Conservation (phyloP, 2,329 filamentous ascomycete species). For the Aspergillus fischeri region DNA sequence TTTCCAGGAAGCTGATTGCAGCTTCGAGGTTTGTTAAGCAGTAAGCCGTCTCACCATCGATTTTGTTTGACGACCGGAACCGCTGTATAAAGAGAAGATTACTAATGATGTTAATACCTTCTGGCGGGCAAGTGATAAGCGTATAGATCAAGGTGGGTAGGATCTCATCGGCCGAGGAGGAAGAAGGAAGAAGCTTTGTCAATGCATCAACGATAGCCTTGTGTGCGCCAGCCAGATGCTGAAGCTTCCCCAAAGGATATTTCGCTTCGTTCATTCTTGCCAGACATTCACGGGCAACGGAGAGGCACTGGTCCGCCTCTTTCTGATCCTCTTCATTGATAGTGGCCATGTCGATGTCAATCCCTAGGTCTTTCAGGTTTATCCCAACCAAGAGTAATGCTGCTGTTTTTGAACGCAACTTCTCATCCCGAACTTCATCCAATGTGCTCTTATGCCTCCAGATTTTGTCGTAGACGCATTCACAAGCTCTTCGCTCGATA, state of each 20-base stretch:
- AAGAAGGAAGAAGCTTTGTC: slow-evolving; percentile 61
- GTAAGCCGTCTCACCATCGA: slow-evolving; percentile 92
- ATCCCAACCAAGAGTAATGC: slow-evolving; percentile 89
- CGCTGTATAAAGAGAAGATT: slow-evolving; percentile 92
- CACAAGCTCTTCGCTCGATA: slow-evolving; percentile 79
- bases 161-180: slow-evolving; percentile 93
- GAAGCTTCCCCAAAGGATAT: slow-evolving; percentile 86
- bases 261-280: slow-evolving; percentile 79
- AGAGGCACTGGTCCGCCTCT: slow-evolving; percentile 69
- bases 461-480: slow-evolving; percentile 79
- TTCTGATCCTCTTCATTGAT: slow-evolving; percentile 57
- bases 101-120: slow-evolving; percentile 84
- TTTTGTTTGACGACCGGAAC: slow-evolving; percentile 78
- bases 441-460: slow-evolving; percentile 89
- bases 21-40: slow-evolving; percentile 95
- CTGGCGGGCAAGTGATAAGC: slow-evolving; percentile 82
- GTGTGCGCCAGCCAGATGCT: slow-evolving; percentile 81
- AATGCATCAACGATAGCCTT: slow-evolving; percentile 90
- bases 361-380: slow-evolving; percentile 75
- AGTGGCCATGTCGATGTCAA: slow-evolving; percentile 59
- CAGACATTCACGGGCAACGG: slow-evolving; percentile 66
- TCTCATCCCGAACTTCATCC: slow-evolving; percentile 92
- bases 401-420: slow-evolving; percentile 88
- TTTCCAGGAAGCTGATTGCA: slow-evolving; percentile 89
- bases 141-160: slow-evolving; percentile 96